A percentile compares a stretch with the other conserved stretches of the same genome.
Evolutionary conservation across 1,284 basidiomycete genomes (phyloP).

Genomic region (Ceratobasidium theobromae): DNA sequence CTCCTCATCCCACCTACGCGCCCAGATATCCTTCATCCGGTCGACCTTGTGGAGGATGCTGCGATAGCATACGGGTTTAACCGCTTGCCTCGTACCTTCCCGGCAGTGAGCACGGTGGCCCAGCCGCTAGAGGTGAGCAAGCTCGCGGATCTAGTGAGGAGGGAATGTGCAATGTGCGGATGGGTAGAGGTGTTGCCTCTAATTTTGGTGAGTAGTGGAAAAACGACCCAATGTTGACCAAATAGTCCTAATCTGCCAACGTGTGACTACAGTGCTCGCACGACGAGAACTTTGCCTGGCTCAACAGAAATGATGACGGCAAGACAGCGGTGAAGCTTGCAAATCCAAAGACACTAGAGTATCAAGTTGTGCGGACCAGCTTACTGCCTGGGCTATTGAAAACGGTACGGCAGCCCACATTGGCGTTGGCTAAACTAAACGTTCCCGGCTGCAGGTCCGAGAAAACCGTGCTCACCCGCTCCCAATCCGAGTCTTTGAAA

Average conservation of each 20-base stretch:
- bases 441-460: conserved; percentile 53
- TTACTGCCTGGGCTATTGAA: conserved; percentile 95
- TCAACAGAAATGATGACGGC: conserved; percentile 84
- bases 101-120: conserved; percentile 92
- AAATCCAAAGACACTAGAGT: conserved; percentile 97
- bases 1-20: conserved; percentile 88
- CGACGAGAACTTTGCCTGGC: conserved; percentile 95
- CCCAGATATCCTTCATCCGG: conserved; percentile 97
- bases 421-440: neutral
- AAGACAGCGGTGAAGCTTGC: conserved; percentile 84
- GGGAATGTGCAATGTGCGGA: conserved; percentile 91
- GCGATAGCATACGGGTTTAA: conserved; percentile 99
- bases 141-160: conserved; percentile 83
- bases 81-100: conserved; percentile 90
- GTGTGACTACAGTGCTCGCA: conserved; percentile 92
- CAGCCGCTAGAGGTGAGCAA: conserved; percentile 91
- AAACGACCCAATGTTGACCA: too few species aligned
- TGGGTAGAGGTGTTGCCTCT: conserved; percentile 96
- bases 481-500: conserved; percentile 92
- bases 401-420: conserved; percentile 48
- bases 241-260: too few species aligned
- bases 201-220: conserved; percentile 75
- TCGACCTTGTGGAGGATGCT: conserved; percentile 97
- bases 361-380: conserved; percentile 96
- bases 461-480: conserved; percentile 95